Percentiles rank a stretch among this genome's conserved stretches.
phyloP scores from a whole-genome alignment of 148 eudicot species.

The Fagopyrum homotropicum region DNA sequence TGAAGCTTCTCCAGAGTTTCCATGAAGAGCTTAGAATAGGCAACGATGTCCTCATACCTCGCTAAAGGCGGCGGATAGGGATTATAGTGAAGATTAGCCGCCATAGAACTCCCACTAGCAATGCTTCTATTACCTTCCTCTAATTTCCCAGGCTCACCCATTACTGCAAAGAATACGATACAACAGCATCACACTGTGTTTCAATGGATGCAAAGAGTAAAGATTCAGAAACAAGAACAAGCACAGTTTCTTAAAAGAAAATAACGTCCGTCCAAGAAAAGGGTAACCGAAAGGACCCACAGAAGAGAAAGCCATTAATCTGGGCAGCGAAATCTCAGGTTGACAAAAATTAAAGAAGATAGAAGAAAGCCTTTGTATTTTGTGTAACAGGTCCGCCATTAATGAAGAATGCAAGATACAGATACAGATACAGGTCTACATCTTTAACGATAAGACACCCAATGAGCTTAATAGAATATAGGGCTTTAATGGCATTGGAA shows the following conservation, averaged over 20 bases:
- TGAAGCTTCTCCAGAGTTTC: constrained; percentile 71
- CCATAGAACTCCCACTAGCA: constrained; percentile 8
- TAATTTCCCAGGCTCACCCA: not conserved
- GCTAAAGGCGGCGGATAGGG: constrained; percentile 65
- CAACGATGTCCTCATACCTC: constrained; percentile 58
- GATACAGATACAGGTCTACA: not conserved
- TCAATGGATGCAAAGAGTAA: not conserved
- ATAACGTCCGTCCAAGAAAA: not conserved
- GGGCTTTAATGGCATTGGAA: not conserved
- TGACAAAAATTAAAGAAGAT: not conserved
- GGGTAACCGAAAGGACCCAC: not conserved
- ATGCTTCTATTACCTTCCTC: not conserved
- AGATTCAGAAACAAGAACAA: not conserved
- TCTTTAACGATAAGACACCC: not conserved
- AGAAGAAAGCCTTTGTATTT: not conserved
- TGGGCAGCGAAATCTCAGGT: constrained; percentile 6
- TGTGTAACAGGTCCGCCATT: not conserved
- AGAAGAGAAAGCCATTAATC: not conserved
- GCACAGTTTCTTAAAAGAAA: not conserved
- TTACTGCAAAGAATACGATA: not conserved
- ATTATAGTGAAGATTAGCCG: constrained; percentile 22
- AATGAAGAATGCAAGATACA: not conserved
- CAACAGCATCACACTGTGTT: too few relatives aligned
- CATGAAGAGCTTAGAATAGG: constrained; percentile 52
- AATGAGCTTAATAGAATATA: not conserved